A percentile compares a stretch with the other conserved stretches of the same genome.
These are phyloP conservation scores for Xylariaceae sp. DNA, from an alignment of 2,329 filamentous ascomycete genomes.

Conservation along the genomic window DNA sequence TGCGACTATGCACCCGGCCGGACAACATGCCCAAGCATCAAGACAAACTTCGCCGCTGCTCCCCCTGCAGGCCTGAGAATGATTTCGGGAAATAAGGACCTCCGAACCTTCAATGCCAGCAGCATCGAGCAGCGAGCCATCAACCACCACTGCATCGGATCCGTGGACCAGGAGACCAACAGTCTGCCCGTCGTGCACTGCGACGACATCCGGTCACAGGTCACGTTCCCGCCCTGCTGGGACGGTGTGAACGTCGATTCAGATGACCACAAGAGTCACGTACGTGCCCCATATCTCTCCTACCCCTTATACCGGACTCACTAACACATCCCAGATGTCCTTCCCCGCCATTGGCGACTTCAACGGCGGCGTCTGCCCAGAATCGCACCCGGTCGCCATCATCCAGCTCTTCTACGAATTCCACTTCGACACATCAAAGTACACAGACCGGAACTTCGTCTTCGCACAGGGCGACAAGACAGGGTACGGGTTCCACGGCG, in stretches of 20 bases:
- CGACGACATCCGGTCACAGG: constrained; percentile 41
- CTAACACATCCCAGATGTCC: constrained; percentile 6
- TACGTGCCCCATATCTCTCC: background rate
- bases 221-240: constrained; percentile 61
- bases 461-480: constrained; percentile 44
- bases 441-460: constrained; percentile 36
- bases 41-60: constrained; percentile 11
- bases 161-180: constrained; percentile 37
- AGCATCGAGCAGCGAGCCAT: constrained; percentile 13
- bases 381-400: constrained; percentile 41
- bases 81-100: constrained; percentile 16
- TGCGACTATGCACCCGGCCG: constrained; percentile 12
- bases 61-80: constrained; percentile 10
- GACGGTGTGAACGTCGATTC: constrained; percentile 49
- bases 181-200: constrained; percentile 31
- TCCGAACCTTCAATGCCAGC: constrained; percentile 13
- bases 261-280: constrained; percentile 12
- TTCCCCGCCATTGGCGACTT: constrained; percentile 7
- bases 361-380: constrained; percentile 39
- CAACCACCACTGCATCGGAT: constrained; percentile 14
- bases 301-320: background rate
- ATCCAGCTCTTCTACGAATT: constrained; percentile 39
- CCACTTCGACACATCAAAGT: constrained; percentile 29
- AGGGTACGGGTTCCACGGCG: constrained; percentile 50
- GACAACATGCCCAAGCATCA: constrained; percentile 9